Conservation (phyloP, 179 eudicot genomes). For the Pouteria campechiana region DNA sequence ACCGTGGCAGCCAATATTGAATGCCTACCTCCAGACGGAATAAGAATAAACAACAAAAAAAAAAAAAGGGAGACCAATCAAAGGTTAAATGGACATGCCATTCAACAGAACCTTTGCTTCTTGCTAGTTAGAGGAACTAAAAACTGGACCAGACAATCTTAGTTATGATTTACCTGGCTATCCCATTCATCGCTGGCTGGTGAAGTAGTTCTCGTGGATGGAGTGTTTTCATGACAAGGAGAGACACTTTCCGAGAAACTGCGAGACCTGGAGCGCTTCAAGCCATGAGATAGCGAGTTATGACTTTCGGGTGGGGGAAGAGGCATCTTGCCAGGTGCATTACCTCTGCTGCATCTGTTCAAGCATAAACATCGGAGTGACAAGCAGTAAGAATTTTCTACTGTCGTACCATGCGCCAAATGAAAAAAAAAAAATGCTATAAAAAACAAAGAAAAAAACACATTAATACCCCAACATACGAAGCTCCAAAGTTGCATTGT, state of each 20-base stretch:
- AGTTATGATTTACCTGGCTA: too few relatives aligned
- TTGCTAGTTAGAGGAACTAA: too few relatives aligned
- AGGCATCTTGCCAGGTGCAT: conserved; percentile 27
- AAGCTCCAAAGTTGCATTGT: conserved; percentile 49
- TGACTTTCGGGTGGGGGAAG: conserved; percentile 46
- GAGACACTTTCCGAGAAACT: conserved; percentile 26
- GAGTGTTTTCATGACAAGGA: conserved; percentile 13
- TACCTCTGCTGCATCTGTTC: conserved; percentile 30
- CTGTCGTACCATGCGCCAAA: background rate
- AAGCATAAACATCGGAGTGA: background rate
- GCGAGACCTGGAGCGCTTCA: conserved; percentile 24
- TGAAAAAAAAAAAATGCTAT: background rate
- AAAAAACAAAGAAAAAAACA: background rate
- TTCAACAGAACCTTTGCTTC: too few relatives aligned
- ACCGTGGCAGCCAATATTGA: too few relatives aligned
- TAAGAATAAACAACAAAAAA: too few relatives aligned
- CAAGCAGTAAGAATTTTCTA: background rate
- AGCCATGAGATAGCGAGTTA: conserved; percentile 15
- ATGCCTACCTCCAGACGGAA: too few relatives aligned
- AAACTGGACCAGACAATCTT: too few relatives aligned
- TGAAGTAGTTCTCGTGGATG: too few relatives aligned
- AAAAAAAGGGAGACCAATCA: too few relatives aligned
- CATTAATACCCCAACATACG: conserved; percentile 24
- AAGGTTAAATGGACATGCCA: too few relatives aligned
- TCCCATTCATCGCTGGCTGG: too few relatives aligned